Percentiles rank a stretch among this genome's conserved stretches.
Evolutionary conservation across 2,329 filamentous ascomycete genomes (phyloP).

Genomic region (Lojkania enalia): DNA sequence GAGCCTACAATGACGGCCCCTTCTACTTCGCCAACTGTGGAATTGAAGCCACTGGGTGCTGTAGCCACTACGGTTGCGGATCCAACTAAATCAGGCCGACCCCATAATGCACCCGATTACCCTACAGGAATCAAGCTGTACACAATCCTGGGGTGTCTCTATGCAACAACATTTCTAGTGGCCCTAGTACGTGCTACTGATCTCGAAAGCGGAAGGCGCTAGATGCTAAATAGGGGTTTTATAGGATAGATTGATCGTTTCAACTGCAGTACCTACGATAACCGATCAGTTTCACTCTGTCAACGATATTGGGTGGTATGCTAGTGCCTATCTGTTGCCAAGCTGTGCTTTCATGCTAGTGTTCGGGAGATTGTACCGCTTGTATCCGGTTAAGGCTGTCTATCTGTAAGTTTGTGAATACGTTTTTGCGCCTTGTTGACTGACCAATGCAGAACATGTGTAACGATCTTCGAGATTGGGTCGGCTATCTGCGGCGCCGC

Average conservation of each 20-base stretch:
- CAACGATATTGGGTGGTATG: constrained; percentile 31
- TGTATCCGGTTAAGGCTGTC: constrained; percentile 10
- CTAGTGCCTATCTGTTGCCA: constrained; percentile 28
- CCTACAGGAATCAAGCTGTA: constrained; percentile 7
- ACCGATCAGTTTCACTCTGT: constrained; percentile 20
- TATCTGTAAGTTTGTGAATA: constrained; percentile 43
- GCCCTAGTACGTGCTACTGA: neutral
- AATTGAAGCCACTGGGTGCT: too few relatives aligned
- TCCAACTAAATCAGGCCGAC: too few relatives aligned
- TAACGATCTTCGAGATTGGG: constrained; percentile 14
- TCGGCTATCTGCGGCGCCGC: constrained; percentile 14
- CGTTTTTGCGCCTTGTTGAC: constrained; percentile 46
- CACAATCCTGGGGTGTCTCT: constrained; percentile 6
- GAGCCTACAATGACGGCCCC: too few relatives aligned
- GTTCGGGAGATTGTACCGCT: constrained; percentile 8
- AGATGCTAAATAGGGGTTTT: neutral
- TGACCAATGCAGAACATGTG: neutral
- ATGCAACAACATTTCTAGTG: constrained; percentile 4
- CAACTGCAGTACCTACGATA: constrained; percentile 19
- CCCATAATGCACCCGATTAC: too few relatives aligned
- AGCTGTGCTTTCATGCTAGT: constrained; percentile 7
- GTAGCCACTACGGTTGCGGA: too few relatives aligned
- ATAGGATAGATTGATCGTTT: constrained; percentile 15
- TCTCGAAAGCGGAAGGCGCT: too few relatives aligned
- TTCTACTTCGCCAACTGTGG: too few relatives aligned